Conservation (phyloP, 2,329 filamentous ascomycete genomes). For the Lasiodiplodia citricola region DNA sequence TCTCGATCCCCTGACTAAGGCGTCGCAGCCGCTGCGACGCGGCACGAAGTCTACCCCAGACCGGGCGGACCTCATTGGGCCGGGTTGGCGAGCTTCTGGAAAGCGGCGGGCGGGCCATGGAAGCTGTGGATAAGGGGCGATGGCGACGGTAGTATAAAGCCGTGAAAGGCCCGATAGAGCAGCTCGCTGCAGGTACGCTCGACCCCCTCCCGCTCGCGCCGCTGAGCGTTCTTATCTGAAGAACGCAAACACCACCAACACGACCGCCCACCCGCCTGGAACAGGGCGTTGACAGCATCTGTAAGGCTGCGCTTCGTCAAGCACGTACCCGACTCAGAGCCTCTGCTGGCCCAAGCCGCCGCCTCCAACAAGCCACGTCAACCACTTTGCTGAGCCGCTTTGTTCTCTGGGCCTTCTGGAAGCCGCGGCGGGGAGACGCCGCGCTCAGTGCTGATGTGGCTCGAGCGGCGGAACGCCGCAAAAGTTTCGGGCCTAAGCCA, state of each 20-base stretch:
- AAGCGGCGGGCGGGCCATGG: neutral
- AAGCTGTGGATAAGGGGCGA: constrained; percentile 19
- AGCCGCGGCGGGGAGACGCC: constrained; percentile 6
- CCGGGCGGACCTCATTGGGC: constrained; percentile 9
- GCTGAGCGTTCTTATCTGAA: constrained; percentile 5
- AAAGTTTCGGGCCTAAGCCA: constrained; percentile 15
- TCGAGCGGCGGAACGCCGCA: constrained; percentile 19
- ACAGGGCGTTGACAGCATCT: constrained; percentile 14
- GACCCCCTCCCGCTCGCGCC: neutral
- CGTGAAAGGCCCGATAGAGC: constrained; percentile 18
- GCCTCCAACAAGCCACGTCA: constrained; percentile 20
- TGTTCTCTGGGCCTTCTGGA: constrained; percentile 18
- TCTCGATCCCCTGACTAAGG: constrained; percentile 21
- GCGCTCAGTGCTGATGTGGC: constrained; percentile 18
- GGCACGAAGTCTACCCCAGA: constrained; percentile 15
- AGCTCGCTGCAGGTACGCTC: neutral
- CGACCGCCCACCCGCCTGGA: constrained; percentile 5
- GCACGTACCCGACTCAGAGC: neutral
- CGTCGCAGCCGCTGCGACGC: neutral
- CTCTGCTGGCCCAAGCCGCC: constrained; percentile 12
- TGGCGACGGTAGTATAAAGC: constrained; percentile 20
- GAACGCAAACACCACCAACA: constrained; percentile 5
- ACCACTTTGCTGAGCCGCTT: constrained; percentile 16
- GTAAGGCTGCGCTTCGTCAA: constrained; percentile 23
- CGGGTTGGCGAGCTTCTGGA: constrained; percentile 17